phyloP scores from a whole-genome alignment of 148 eudicot genomes.

The Pharnaceum exiguum region DNA sequence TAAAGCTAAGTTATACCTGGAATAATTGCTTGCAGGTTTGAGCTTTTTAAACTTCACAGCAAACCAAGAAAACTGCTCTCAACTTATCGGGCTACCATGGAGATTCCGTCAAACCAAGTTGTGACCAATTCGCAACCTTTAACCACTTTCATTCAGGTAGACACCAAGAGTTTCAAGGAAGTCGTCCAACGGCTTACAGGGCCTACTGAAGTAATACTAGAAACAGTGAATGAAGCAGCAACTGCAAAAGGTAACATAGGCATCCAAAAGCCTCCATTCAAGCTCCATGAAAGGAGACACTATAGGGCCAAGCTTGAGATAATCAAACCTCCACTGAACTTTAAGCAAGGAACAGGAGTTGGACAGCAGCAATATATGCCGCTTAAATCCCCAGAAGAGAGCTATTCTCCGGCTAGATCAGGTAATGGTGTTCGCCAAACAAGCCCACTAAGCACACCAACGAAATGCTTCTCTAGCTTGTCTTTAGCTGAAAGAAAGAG shows the following conservation, averaged over 20 bases:
- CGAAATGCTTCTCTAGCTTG: slow-evolving; percentile 25
- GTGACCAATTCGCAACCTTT: slow-evolving; percentile 11
- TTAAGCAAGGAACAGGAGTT: slow-evolving; percentile 12
- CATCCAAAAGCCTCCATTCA: slow-evolving; percentile 22
- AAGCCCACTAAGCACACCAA: slow-evolving; percentile 29
- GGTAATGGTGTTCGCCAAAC: slow-evolving; percentile 5
- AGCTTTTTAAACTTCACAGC: background rate
- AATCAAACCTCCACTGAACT: slow-evolving; percentile 16
- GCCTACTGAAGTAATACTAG: slow-evolving; percentile 10
- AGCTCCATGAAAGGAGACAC: slow-evolving; percentile 38
- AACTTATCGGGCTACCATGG: slow-evolving; percentile 7
- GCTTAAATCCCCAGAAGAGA: slow-evolving; percentile 15
- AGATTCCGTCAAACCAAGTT: slow-evolving; percentile 14
- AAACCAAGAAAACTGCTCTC: background rate
- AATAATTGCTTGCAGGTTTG: slow-evolving; percentile 14
- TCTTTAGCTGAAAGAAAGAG: slow-evolving; percentile 18
- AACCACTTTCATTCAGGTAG: slow-evolving; percentile 34
- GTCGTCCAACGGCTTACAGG: slow-evolving; percentile 43
- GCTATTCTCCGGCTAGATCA: slow-evolving; percentile 15
- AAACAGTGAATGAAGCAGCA: slow-evolving; percentile 1
- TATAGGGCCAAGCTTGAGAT: slow-evolving; percentile 34
- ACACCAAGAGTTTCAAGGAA: slow-evolving; percentile 29
- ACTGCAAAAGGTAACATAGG: slow-evolving; percentile 18
- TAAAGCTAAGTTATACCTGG: slow-evolving; percentile 7
- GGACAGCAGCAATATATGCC: slow-evolving; percentile 9